phyloP scores from a whole-genome alignment of 768 basidiomycete species.

The Pilatotrama ljubarskyi region DNA sequence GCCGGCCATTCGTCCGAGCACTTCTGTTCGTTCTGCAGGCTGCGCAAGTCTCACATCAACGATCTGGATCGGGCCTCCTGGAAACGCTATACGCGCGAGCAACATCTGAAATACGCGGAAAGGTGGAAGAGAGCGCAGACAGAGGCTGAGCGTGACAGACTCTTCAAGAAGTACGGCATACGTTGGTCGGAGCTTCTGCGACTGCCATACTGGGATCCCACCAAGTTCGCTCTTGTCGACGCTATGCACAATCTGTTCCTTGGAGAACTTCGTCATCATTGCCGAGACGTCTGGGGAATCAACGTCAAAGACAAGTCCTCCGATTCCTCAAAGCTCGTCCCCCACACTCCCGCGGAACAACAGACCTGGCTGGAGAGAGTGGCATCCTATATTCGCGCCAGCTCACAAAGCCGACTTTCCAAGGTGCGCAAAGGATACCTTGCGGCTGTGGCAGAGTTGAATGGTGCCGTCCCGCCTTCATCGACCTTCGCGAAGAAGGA shows the following conservation, averaged over 20 bases:
- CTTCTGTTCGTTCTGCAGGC: too few relatives aligned
- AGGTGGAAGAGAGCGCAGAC: conserved; percentile 20
- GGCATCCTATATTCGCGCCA: not conserved
- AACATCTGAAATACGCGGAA: not conserved
- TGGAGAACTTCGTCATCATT: not conserved
- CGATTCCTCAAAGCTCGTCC: not conserved
- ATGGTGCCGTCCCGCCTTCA: not conserved
- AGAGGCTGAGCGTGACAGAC: not conserved
- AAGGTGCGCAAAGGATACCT: not conserved
- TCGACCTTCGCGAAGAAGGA: not conserved
- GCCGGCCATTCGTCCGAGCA: too few relatives aligned
- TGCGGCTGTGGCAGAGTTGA: not conserved
- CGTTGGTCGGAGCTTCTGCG: conserved; percentile 25
- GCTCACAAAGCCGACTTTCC: not conserved
- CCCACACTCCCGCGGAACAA: not conserved
- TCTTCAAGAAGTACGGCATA: conserved; percentile 23
- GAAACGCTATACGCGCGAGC: too few relatives aligned
- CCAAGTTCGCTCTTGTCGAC: conserved; percentile 22
- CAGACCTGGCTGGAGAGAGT: not conserved
- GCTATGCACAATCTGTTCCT: conserved; percentile 31
- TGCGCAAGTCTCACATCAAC: too few relatives aligned
- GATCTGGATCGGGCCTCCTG: too few relatives aligned
- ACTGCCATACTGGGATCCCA: conserved; percentile 31
- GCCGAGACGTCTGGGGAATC: too few relatives aligned
- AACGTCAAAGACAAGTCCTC: not conserved